These are phyloP conservation scores for Coniochaeta hoffmannii DNA, from an alignment of 2,329 filamentous ascomycete species.

Conservation along the genomic window DNA sequence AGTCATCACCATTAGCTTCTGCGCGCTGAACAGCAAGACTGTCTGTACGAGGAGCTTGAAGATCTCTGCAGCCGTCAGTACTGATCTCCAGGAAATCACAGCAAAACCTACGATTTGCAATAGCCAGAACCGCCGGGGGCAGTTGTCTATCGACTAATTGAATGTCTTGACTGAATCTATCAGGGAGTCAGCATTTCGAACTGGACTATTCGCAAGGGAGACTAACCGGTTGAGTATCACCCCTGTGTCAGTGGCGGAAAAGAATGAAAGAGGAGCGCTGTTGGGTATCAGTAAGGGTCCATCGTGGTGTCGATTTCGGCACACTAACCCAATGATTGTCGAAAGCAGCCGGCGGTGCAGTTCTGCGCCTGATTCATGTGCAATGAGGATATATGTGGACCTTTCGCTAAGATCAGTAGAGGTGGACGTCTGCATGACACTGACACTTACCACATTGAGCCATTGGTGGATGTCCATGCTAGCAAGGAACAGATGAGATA, in stretches of 20 bases:
- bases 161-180: slow-evolving; percentile 38
- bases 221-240: slow-evolving; percentile 22
- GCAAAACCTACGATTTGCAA: not conserved
- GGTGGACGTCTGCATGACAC: slow-evolving; percentile 28
- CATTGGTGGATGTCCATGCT: slow-evolving; percentile 26
- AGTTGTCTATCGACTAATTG: slow-evolving; percentile 34
- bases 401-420: slow-evolving; percentile 18
- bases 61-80: slow-evolving; percentile 25
- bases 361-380: not conserved
- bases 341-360: not conserved
- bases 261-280: not conserved
- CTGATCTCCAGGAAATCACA: slow-evolving; percentile 1
- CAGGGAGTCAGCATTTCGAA: slow-evolving; percentile 26
- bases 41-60: slow-evolving; percentile 34
- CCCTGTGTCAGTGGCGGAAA: not conserved
- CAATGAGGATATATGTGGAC: not conserved
- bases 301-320: not conserved
- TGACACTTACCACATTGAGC: slow-evolving; percentile 1
- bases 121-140: slow-evolving; percentile 11
- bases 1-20: slow-evolving; percentile 35
- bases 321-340: not conserved
- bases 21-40: slow-evolving; percentile 34
- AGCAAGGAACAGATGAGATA: slow-evolving; percentile 24
- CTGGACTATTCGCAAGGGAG: slow-evolving; percentile 17
- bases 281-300: not conserved